Evolutionary conservation across 2,329 filamentous ascomycete species (phyloP), one percentile per base, ranked within the genome.

Genomic region (Aspergillus tamarii): DNA sequence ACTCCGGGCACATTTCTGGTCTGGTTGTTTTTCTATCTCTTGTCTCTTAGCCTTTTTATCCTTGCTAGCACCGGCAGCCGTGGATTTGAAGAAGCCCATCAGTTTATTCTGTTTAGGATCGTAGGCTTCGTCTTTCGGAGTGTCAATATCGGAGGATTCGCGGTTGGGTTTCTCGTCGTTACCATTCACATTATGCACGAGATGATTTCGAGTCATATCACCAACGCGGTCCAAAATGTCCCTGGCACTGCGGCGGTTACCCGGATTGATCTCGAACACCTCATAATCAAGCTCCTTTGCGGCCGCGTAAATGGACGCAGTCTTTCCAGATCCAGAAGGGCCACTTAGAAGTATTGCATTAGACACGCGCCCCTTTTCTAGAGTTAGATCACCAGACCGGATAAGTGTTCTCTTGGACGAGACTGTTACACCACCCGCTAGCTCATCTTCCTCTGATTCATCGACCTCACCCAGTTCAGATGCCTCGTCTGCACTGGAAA

Each of bases 201-300:
- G 85, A 77, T 99, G 95, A 71, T 99, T 98, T 65, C 90, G 89
- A 4, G 93, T 95, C 94, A 99, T 98, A 77, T 99, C 93, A 46
- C 95, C 96, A 52, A 99, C 92, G 70, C 87, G 92, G 72, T 99
- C 95, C 39, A 96, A 76, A 55, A 99, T 89, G 72, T 99, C 95
- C 75, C 90, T 95, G 36, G 94, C 94, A 73, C 88, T 96, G 66
- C 95, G 86, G 57, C 94, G 88, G 69, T 88, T 92, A 64, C 92
- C 88, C 0, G 94, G 82, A 72, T 96, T 96, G 74, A 99, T 93
- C 77, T 99, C 95, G 69, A 99, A 99, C 1, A 99, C 87, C 72
- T 97, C 94, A 73, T 96, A 98, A 1, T 87, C 93, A 19, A 98
- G 84, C 78, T 99, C 94, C 72, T 92, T 94, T 5, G 95, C 94